phyloP scores from a whole-genome alignment of 192 early-diverging fungal genomes.

The Thamnidium elegans region DNA sequence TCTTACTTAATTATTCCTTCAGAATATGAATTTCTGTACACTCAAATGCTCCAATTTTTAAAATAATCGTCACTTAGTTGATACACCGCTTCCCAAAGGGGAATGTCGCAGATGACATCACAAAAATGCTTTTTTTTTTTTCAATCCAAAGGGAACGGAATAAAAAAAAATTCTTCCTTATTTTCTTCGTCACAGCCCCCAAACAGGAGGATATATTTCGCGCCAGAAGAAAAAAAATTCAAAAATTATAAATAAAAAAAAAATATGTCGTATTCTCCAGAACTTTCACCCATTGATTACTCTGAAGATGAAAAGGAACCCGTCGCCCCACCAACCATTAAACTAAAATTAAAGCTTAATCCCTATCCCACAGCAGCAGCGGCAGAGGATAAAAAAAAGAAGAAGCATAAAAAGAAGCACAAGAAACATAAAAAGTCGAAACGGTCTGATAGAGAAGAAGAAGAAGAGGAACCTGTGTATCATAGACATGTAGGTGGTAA shows the following conservation, averaged over 20 bases:
- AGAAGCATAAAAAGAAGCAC: constrained; percentile 13
- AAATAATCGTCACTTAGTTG: too few relatives aligned
- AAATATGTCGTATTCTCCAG: constrained; percentile 14
- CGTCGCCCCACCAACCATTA: constrained; percentile 8
- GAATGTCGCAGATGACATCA: too few relatives aligned
- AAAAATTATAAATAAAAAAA: constrained; percentile 3
- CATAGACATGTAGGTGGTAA: constrained; percentile 17
- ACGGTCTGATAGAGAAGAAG: constrained; percentile 33
- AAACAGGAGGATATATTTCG: too few relatives aligned
- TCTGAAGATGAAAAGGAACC: constrained; percentile 22
- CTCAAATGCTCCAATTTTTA: too few relatives aligned
- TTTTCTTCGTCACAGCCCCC: too few relatives aligned
- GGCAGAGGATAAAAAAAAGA: neutral
- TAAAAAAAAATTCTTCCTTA: too few relatives aligned
- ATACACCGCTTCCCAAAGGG: too few relatives aligned
- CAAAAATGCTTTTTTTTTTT: too few relatives aligned
- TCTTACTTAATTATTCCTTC: too few relatives aligned
- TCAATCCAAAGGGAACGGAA: too few relatives aligned
- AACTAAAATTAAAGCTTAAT: constrained; percentile 29
- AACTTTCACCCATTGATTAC: constrained; percentile 24
- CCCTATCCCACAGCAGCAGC: neutral
- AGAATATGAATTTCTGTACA: too few relatives aligned
- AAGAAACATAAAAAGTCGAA: constrained; percentile 16
- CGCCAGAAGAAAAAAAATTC: neutral
- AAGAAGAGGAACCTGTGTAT: constrained; percentile 16